Conservation (phyloP, 768 basidiomycete genomes). For the Cystofilobasidium bisporidii region DNA sequence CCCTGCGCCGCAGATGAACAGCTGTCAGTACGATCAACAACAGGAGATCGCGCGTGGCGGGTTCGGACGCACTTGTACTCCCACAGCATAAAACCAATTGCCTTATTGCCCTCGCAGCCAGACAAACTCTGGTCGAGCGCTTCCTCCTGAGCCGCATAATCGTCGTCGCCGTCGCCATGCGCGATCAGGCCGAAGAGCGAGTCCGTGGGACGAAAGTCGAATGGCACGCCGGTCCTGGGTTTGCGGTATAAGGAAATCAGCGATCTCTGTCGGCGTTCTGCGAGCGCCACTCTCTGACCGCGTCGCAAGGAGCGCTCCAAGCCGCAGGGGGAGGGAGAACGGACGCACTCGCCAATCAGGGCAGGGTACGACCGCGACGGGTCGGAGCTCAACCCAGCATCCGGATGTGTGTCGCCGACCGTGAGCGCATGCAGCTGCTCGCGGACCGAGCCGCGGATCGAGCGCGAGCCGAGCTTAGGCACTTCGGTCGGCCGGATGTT, state of each 20-base stretch:
- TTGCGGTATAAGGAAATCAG: slow-evolving; percentile 54
- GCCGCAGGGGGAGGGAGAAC: no score
- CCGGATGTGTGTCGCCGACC: slow-evolving; percentile 6
- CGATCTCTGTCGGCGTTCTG: no score
- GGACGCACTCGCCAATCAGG: slow-evolving; percentile 3
- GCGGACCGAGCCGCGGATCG: slow-evolving; percentile 6
- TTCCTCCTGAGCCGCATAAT: slow-evolving; percentile 65
- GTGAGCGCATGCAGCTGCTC: slow-evolving; percentile 7
- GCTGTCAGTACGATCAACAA: background rate
- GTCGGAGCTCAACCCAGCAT: background rate
- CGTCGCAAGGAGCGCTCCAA: no score
- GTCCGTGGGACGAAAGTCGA: slow-evolving; percentile 72
- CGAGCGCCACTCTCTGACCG: no score
- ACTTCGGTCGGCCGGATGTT: background rate
- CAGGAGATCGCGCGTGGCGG: no score
- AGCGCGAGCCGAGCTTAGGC: background rate
- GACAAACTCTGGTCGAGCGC: slow-evolving; percentile 75
- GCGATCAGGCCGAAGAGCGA: slow-evolving; percentile 65
- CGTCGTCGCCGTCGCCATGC: slow-evolving; percentile 55
- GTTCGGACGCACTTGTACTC: background rate
- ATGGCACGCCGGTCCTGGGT: slow-evolving; percentile 56
- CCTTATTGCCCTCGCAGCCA: slow-evolving; percentile 64
- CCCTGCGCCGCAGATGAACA: background rate
- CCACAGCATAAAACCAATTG: slow-evolving; percentile 43
- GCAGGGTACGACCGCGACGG: background rate